These are phyloP conservation scores for Schoenoplectus tabernaemontani DNA, from an alignment of 202 grass and related monocot species.

Conservation along the genomic window DNA sequence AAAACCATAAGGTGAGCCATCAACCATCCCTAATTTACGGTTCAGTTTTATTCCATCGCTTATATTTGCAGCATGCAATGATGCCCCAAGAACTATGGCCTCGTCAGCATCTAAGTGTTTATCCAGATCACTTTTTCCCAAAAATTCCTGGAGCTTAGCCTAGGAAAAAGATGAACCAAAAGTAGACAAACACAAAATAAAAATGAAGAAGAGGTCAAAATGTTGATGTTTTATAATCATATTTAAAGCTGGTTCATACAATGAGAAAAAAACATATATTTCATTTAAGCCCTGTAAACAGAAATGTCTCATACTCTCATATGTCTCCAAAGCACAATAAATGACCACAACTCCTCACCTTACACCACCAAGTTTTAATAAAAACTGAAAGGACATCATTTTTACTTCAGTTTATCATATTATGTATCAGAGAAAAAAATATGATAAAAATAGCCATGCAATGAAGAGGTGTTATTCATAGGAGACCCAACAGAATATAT, in stretches of 20 bases:
- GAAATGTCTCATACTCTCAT: background rate
- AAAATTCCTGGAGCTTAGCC: constrained; percentile 88
- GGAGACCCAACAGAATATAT: background rate
- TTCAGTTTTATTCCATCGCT: constrained; percentile 99
- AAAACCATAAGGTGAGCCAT: constrained; percentile 92
- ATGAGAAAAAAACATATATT: background rate
- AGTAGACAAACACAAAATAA: background rate
- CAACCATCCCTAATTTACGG: constrained; percentile 93
- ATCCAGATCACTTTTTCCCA: constrained; percentile 62
- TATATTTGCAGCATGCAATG: constrained; percentile 95
- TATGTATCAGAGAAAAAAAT: background rate
- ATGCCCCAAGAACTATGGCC: constrained; percentile 92
- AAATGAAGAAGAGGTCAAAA: too few species aligned
- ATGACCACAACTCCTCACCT: background rate
- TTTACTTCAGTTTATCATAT: background rate
- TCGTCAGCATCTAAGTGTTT: constrained; percentile 99
- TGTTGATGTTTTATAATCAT: background rate
- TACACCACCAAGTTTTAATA: background rate
- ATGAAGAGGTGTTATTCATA: background rate
- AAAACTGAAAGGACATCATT: background rate
- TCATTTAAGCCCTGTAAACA: background rate
- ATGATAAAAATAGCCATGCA: background rate
- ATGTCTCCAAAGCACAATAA: background rate
- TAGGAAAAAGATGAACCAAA: constrained; percentile 38
- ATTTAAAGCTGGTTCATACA: background rate